phyloP scores from a whole-genome alignment of 352 stramenopile species.

The Albugo laibachii region DNA sequence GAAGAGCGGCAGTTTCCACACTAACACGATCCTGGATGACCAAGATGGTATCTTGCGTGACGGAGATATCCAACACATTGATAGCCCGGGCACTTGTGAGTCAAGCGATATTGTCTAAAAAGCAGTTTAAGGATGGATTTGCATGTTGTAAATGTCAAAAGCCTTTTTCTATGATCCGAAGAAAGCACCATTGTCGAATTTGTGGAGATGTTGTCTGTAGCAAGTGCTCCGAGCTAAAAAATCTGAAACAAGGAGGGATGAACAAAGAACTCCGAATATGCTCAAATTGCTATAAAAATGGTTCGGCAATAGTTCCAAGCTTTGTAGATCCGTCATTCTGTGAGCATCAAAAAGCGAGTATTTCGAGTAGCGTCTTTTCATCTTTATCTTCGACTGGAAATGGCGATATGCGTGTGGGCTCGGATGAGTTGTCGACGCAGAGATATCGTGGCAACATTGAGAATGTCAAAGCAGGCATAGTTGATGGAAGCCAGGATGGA shows the following conservation, averaged over 20 bases:
- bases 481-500: no score
- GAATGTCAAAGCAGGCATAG: no score
- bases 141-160: slow-evolving; percentile 59
- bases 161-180: slow-evolving; percentile 47
- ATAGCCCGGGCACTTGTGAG: slow-evolving; percentile 36
- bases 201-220: slow-evolving; percentile 72
- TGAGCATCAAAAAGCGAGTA: slow-evolving; percentile 7
- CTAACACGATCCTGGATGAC: slow-evolving; percentile 68
- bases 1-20: slow-evolving; percentile 39
- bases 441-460: no score
- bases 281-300: slow-evolving; percentile 31
- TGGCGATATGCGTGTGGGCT: no score
- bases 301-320: slow-evolving; percentile 36
- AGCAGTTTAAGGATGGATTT: slow-evolving; percentile 61
- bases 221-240: slow-evolving; percentile 70
- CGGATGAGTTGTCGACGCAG: no score
- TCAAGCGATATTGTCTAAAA: slow-evolving; percentile 43
- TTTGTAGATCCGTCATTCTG: slow-evolving; percentile 11
- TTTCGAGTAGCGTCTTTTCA: slow-evolving; percentile 1
- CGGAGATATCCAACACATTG: slow-evolving; percentile 40
- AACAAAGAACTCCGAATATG: slow-evolving; percentile 68
- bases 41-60: slow-evolving; percentile 54
- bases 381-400: no score
- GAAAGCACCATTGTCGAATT: slow-evolving; percentile 72
- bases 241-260: slow-evolving; percentile 28